Evolutionary conservation across 2,329 filamentous ascomycete genomes (phyloP).

Genomic region (Colletotrichum lini): DNA sequence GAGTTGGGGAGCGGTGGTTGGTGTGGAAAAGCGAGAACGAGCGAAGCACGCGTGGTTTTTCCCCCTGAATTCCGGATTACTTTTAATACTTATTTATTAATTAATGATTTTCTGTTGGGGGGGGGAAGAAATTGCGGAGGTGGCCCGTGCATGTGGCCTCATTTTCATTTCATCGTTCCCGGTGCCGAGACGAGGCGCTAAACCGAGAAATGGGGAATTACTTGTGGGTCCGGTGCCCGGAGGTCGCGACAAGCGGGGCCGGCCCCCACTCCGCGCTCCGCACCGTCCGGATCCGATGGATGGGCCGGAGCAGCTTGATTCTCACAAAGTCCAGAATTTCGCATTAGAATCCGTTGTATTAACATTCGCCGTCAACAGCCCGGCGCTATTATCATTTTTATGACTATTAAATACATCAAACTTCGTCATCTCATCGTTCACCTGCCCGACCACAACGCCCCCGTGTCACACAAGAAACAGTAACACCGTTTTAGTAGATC

Average conservation of each 20-base stretch:
- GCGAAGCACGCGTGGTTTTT: conserved; percentile 1
- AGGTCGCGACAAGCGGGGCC: not conserved
- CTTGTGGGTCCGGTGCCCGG: not conserved
- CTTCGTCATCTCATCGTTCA: no score
- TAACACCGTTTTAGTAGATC: conserved; percentile 5
- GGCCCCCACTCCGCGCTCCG: not conserved
- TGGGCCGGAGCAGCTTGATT: no score
- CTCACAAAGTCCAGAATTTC: no score
- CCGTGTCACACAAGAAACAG: not conserved
- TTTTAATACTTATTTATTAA: no score
- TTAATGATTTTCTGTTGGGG: conserved; percentile 22
- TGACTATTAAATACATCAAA: no score
- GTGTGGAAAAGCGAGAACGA: not conserved
- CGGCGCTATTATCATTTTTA: no score
- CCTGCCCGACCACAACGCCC: no score
- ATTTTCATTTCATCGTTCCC: conserved; percentile 22
- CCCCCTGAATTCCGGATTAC: conserved; percentile 6
- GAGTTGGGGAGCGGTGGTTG: not conserved
- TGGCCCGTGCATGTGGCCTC: conserved; percentile 13
- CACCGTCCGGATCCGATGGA: not conserved
- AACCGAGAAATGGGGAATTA: not conserved
- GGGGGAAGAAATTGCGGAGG: conserved; percentile 9
- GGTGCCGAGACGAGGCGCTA: conserved; percentile 29
- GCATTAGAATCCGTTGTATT: no score
- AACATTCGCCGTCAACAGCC: no score